Evolutionary conservation across 331 rosid genomes (phyloP), one percentile per base, ranked within the genome.

Genomic region (Arachis monticola): DNA sequence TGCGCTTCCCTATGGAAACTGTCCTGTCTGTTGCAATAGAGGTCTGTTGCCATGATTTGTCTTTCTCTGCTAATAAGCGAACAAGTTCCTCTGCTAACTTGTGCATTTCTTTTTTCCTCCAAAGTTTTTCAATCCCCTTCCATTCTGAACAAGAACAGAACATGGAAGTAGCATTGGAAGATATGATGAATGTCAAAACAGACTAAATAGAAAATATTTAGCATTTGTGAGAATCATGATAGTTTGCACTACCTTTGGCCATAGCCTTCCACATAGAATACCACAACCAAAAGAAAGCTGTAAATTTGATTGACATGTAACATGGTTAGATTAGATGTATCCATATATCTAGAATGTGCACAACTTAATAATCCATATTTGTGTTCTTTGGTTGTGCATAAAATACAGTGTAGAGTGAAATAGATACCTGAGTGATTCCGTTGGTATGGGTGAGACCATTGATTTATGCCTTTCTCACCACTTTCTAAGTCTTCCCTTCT

Each of bases 21-120:
- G 81, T 66, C 70, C 65, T 76, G 22, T 81, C 81, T 41, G 1
- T 11, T 60, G 79, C 68, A 66, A 44, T 9, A 5, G 7, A 40
- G 10, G 62, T 65, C 1, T 14, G 12, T 35, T 40, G 41, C 85
- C 85, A 81, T 66, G 85, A 77, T 44, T 32, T 0, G 38, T 81
- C 85, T 31, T 60, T 66, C 69, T 66, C 1, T 51, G 75, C 85
- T 60, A 81, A 64, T 67, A 81, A 51, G 10, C 11, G 0, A 22
- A 81, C 85, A 31, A 81, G 71, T 51, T 81, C 69, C 31, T 45
- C 56, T 44, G 59, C 82, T 64, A 77, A 50, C 13, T 59, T 71
- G 44, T 81, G 85, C 82, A 72, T 81, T 72, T 81, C 79, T 70
- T 77, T 81, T 60, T 42, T 66, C 57, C 78, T 81, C 82, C 85